Evolutionary conservation across 306 rosid species (phyloP).

Genomic region (Rosa persica): DNA sequence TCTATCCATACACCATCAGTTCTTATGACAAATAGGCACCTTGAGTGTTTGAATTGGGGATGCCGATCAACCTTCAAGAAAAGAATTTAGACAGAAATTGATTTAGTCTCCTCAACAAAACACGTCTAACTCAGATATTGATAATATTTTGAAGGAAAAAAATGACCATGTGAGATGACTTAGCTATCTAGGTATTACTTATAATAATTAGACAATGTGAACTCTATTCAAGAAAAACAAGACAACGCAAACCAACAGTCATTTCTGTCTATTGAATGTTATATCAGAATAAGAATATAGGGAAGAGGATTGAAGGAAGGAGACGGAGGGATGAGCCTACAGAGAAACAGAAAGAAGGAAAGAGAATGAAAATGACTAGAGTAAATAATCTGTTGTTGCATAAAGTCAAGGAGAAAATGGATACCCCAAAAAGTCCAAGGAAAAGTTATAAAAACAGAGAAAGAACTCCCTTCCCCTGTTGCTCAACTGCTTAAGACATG

Average conservation of each 20-base stretch:
- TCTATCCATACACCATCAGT: constrained; percentile 87
- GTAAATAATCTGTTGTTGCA: not conserved
- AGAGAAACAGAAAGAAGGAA: not conserved
- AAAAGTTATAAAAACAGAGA: not conserved
- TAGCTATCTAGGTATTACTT: not conserved
- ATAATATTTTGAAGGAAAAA: not conserved
- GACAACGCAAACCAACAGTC: not conserved
- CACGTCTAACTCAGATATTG: not conserved
- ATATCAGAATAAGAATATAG: not conserved
- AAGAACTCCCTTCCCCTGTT: not conserved
- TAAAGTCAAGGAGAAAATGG: not conserved
- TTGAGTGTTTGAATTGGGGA: constrained; percentile 64
- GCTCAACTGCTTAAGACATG: constrained; percentile 2
- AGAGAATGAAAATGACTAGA: not conserved
- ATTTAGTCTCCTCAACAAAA: not conserved
- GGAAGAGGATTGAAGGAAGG: not conserved
- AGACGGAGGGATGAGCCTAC: not conserved
- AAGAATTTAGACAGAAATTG: constrained; percentile 21
- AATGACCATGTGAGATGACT: not conserved
- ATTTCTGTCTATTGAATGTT: not conserved
- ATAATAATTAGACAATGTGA: not conserved
- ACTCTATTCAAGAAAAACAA: not conserved
- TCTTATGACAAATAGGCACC: constrained; percentile 89
- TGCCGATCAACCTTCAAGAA: constrained; percentile 84
- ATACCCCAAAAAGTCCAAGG: not conserved